Evolutionary conservation across 2,329 filamentous ascomycete genomes (phyloP).

Genomic region (Cordyceps javanica): DNA sequence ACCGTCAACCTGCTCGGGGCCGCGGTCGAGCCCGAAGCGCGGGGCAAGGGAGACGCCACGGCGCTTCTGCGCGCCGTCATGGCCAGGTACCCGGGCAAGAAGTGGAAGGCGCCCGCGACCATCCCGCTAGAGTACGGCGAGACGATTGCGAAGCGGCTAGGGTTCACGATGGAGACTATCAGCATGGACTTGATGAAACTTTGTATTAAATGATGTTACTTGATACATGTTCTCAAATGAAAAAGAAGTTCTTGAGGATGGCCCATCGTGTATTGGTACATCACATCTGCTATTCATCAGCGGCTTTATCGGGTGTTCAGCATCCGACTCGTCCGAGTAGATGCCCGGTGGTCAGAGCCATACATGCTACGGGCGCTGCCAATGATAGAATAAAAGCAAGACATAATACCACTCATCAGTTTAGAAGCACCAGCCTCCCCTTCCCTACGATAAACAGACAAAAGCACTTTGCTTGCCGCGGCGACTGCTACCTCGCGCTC

Average conservation of each 20-base stretch:
- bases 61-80: conserved; percentile 17
- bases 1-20: conserved; percentile 13
- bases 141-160: conserved; percentile 11
- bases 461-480: too few species aligned
- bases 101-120: conserved; percentile 10
- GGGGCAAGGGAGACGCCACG: conserved; percentile 16
- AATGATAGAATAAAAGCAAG: too few species aligned
- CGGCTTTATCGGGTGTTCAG: too few species aligned
- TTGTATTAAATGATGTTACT: background rate
- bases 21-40: conserved; percentile 17
- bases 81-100: conserved; percentile 16
- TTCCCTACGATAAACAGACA: too few species aligned
- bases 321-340: too few species aligned
- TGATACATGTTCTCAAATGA: background rate
- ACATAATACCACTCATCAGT: too few species aligned
- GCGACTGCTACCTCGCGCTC: background rate
- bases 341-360: too few species aligned
- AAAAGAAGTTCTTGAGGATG: too few species aligned
- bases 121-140: conserved; percentile 16
- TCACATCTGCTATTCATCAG: too few species aligned
- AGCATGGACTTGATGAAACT: conserved; percentile 14
- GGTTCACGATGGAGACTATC: background rate
- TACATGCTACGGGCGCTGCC: too few species aligned
- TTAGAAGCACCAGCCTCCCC: too few species aligned
- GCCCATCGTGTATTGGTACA: too few species aligned